Percentiles rank a stretch among this genome's conserved stretches.
These are phyloP conservation scores for Yamadazyma jaroonii DNA, from an alignment of 1,139 yeast species.

Conservation along the genomic window DNA sequence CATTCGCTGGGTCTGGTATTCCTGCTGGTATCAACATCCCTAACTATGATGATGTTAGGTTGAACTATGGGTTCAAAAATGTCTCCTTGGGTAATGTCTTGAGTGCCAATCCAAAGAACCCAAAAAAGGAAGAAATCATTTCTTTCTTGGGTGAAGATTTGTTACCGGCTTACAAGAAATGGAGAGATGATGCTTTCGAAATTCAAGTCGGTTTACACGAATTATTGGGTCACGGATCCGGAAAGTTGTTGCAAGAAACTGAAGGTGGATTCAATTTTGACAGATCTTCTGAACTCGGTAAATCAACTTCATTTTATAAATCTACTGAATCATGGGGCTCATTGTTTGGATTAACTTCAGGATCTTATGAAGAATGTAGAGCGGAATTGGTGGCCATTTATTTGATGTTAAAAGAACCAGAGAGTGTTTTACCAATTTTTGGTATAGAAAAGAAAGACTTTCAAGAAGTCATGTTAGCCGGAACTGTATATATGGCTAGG, in stretches of 20 bases:
- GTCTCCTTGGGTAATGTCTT: conserved; percentile 85
- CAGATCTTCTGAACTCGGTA: conserved; percentile 60
- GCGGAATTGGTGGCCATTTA: conserved; percentile 89
- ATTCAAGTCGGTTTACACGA: conserved; percentile 94
- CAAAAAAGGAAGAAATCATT: conserved; percentile 63
- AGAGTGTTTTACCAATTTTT: conserved; percentile 64
- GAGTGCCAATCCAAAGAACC: conserved; percentile 61
- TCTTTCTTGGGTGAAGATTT: conserved; percentile 59
- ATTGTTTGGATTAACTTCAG: conserved; percentile 75
- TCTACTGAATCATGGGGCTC: conserved; percentile 91
- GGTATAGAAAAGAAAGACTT: conserved; percentile 57
- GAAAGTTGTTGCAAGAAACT: conserved; percentile 69
- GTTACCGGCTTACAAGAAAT: conserved; percentile 59
- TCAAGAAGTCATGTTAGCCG: conserved; percentile 64
- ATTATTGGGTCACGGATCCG: conserved; percentile 89
- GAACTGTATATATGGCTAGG: conserved; percentile 79
- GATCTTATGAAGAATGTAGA: conserved; percentile 88
- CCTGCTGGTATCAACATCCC: conserved; percentile 95
- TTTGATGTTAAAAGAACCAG: conserved; percentile 61
- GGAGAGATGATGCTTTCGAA: conserved; percentile 82
- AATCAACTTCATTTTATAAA: conserved; percentile 64
- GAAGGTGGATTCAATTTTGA: conserved; percentile 75
- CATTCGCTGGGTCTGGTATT: conserved; percentile 85
- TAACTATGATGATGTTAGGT: conserved; percentile 83
- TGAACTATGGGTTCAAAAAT: conserved; percentile 81